Evolutionary conservation across 2,329 filamentous ascomycete genomes (phyloP).

Genomic region (Nectriaceae sp.): DNA sequence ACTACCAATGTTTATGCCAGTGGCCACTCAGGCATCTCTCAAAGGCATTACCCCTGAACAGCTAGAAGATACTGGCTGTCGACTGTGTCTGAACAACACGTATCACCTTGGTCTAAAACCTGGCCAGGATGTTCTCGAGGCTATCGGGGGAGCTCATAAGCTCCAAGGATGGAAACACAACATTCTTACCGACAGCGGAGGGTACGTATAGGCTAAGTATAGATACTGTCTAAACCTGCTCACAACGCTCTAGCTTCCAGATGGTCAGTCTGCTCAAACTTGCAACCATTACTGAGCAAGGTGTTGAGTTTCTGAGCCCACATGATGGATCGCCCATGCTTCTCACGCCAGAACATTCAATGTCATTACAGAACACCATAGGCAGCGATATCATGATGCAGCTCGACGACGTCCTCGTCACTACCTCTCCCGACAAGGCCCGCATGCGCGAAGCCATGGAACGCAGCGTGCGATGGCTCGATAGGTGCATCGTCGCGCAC

Average conservation of each 20-base stretch:
- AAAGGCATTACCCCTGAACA: constrained; percentile 94
- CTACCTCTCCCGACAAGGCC: constrained; percentile 84
- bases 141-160: constrained; percentile 89
- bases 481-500: constrained; percentile 91
- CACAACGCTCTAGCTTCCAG: constrained; percentile 74
- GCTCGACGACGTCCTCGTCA: constrained; percentile 95
- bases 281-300: constrained; percentile 91
- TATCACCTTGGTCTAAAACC: constrained; percentile 96
- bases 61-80: constrained; percentile 84
- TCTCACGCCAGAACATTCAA: constrained; percentile 95
- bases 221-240: too few relatives aligned
- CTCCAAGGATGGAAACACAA: constrained; percentile 96
- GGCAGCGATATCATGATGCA: constrained; percentile 99
- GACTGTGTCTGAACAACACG: constrained; percentile 94
- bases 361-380: constrained; percentile 93
- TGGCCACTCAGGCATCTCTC: constrained; percentile 92
- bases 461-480: constrained; percentile 91
- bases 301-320: constrained; percentile 92
- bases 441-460: constrained; percentile 96
- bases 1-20: constrained; percentile 96
- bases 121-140: constrained; percentile 84
- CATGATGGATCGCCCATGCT: constrained; percentile 97
- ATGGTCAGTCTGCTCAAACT: constrained; percentile 97
- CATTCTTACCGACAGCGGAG: constrained; percentile 81
- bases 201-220: constrained; percentile 45